Base-by-base conservation (phyloP, 345 rosid species). In the Euphorbia peplus region DNA sequence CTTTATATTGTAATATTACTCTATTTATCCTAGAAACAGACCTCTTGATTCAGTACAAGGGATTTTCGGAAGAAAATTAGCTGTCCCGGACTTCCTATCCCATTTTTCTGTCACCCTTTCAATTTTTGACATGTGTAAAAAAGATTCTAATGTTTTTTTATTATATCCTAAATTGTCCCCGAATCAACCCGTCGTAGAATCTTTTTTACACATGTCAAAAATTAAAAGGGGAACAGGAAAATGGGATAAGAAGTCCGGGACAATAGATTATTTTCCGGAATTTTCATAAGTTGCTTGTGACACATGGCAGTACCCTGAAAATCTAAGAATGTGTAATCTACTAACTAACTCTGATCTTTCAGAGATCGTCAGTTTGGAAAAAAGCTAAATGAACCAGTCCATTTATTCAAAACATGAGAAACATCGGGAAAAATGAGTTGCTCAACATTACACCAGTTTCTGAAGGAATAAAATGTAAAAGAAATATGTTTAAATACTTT, bases 311-410 rank as follows among this genome's bases (percentile, higher is more conserved):
- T 87, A 68, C 75, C 91, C 72, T 80, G 88, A 70, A 92, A 92
- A 76, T 88, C 90, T 72, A 92, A 70, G 80, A 90, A 84, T 22
- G 87, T 78, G 68, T 68, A 81, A 63, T 83, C 74, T 53, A 84
- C 48, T 59, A n/a, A n/a, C n/a, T n/a, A 87, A 83, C 50, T 79
- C 22, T 70, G 77, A 68, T 78, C 84, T 88, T 77, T 90, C 89
- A 11, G 69, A 58, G 4, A 72, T 58, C n/a, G 70, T 75, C 89
- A 87, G 81, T 79, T 76, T 72, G 63, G 89, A 53, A 81, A n/a
- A n/a, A 88, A 92, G 25, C 96, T 96, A 78, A 92, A 92, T 25
- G 96, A 83, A 47, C 75, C 68, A 15, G 84, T 90, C 95, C 96
- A 92, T 18, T 90, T 80, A 67, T 79, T 77, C 67, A 92, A 47